Conservation (phyloP, 23 red algal species). For the Cyanidiococcus yangmingshanensis region DNA sequence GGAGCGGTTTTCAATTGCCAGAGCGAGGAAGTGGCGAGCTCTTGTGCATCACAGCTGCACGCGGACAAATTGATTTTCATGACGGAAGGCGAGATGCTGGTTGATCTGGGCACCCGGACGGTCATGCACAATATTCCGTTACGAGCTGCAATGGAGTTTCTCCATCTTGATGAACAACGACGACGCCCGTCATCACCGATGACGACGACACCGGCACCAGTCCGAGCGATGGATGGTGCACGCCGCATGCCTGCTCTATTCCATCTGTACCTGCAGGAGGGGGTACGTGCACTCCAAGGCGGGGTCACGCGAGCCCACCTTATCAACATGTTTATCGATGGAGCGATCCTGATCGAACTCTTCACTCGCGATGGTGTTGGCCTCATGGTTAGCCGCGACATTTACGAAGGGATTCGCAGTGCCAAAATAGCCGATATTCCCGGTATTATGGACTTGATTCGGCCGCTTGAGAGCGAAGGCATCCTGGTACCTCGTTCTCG, state of each 20-base stretch:
- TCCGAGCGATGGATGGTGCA: neutral
- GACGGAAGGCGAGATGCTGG: constrained; percentile 64
- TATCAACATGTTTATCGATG: constrained; percentile 62
- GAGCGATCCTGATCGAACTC: constrained; percentile 77
- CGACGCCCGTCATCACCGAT: neutral
- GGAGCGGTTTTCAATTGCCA: constrained; percentile 87
- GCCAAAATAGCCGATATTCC: constrained; percentile 51
- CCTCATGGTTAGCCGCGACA: constrained; percentile 82
- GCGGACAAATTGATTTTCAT: constrained; percentile 95
- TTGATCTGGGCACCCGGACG: constrained; percentile 39
- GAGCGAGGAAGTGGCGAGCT: constrained; percentile 57
- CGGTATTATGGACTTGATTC: constrained; percentile 65
- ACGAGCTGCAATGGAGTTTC: constrained; percentile 52
- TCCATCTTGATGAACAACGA: constrained; percentile 20
- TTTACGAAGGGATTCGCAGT: constrained; percentile 92
- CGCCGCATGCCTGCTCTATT: constrained; percentile 38
- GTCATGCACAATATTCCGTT: constrained; percentile 85
- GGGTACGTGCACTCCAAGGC: constrained; percentile 40
- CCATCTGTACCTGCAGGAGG: constrained; percentile 32
- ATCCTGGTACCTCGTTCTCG: constrained; percentile 55
- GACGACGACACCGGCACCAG: neutral
- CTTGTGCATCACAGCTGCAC: constrained; percentile 48
- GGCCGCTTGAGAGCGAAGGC: constrained; percentile 70
- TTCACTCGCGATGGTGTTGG: constrained; percentile 88
- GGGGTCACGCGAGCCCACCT: constrained; percentile 79